Base-by-base conservation (phyloP, 352 stramenopile genomes). In the Phytopythium sindhum region DNA sequence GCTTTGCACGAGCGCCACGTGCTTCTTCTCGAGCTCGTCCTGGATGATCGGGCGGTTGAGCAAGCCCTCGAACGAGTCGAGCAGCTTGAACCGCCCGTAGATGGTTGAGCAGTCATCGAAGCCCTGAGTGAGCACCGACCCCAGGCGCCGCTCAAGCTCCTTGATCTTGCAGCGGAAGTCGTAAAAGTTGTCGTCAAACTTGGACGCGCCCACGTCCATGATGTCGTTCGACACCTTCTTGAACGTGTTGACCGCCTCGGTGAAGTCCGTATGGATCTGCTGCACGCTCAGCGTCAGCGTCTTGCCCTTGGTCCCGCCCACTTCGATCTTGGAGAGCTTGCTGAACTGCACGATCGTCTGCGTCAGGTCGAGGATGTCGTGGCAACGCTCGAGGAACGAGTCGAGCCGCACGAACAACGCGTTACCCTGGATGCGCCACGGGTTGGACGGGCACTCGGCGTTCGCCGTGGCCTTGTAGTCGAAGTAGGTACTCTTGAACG, bases 151-250 rank as follows among this genome's bases (percentile, higher is more conserved):
- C 77, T 99, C 97, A 29, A 99, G 86, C 71, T 99, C 97, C 70
- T 99, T 99, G 66, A 99, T 98, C 66, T 96, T 97, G 75, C 95
- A 98, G 37, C 95, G 89, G 58, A 99, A 99, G 53, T 97, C 89
- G 68, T 98, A 98, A 61, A 98, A 99, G 66, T 99, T 97, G 70
- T 98, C 93, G 67, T 99, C 96, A 54, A 99, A 99, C 71, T 98
- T 91, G 47, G 93, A 98, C 21, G 91, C 96, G 23, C 88, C 90
- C 24, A 99, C 96, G 67, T 99, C 95, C 95, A 99, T 98, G 42
- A 99, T 98, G 72, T 99, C 97, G 54, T 97, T 98, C 0, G 95
- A 96, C 2, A 99, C 93, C 55, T 81, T 84, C 72, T 99, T 98
- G 72, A 99, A 97, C 52, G 84, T 92, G 58, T 97, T 91, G 12